These are phyloP conservation scores for Immersiporthe knoxdaviesiana DNA, from an alignment of 2,329 filamentous ascomycete genomes.

Conservation along the genomic window DNA sequence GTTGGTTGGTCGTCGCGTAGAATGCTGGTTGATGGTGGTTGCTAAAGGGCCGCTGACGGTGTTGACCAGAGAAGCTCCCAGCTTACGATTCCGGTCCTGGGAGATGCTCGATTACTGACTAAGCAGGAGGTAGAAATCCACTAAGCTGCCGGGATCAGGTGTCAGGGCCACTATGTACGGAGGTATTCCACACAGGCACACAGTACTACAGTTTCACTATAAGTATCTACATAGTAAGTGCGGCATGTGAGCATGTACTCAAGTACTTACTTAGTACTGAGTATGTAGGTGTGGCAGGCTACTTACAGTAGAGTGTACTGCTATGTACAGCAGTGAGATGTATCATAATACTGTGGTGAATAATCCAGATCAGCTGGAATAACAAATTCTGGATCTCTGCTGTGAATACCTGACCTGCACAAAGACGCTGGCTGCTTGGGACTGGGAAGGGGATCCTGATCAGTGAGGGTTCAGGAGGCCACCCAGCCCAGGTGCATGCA, in stretches of 20 bases:
- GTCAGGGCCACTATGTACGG: neutral
- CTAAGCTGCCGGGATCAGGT: neutral
- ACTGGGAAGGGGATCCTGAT: neutral
- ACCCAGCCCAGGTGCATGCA: neutral
- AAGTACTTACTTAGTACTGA: neutral
- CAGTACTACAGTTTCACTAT: too few species aligned
- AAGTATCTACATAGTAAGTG: too few species aligned
- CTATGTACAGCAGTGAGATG: too few species aligned
- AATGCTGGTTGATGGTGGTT: slow-evolving; percentile 1
- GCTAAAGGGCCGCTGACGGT: slow-evolving; percentile 16
- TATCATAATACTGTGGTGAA: too few species aligned
- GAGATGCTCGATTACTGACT: slow-evolving; percentile 14
- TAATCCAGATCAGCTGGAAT: too few species aligned
- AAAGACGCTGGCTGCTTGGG: neutral
- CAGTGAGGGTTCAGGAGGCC: neutral
- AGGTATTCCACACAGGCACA: too few species aligned
- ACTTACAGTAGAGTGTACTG: too few species aligned
- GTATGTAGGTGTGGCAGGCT: too few species aligned
- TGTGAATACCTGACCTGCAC: neutral
- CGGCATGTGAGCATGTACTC: neutral
- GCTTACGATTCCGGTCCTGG: slow-evolving; percentile 13
- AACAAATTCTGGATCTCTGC: too few species aligned
- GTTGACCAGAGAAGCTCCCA: slow-evolving; percentile 21
- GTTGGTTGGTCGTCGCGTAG: neutral
- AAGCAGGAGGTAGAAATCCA: neutral